phyloP scores from a whole-genome alignment of 345 rosid genomes.

The Hibiscus tridactylites region DNA sequence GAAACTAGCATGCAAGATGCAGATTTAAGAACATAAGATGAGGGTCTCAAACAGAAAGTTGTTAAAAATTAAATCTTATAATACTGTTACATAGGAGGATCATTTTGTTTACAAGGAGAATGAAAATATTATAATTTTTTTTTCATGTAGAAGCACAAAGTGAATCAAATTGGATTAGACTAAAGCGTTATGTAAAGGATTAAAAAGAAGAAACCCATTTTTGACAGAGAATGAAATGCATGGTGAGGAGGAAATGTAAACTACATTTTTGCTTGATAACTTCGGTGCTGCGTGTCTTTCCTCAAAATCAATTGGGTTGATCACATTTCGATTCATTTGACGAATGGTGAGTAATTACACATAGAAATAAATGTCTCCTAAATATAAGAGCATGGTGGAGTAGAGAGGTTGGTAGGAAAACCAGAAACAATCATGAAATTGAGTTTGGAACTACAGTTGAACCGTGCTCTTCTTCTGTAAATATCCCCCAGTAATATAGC shows the following conservation, averaged over 20 bases:
- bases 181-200: not conserved
- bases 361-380: not conserved
- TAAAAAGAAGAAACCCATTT: not conserved
- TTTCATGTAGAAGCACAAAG: not conserved
- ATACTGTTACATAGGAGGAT: not conserved
- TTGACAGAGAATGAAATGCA: not conserved
- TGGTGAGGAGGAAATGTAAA: not conserved
- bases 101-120: not conserved
- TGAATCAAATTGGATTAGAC: not conserved
- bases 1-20: not conserved
- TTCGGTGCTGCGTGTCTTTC: not conserved
- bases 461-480: not conserved
- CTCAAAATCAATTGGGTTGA: not conserved
- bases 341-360: not conserved
- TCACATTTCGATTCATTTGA: not conserved
- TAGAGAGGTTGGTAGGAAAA: not conserved
- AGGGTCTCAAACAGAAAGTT: not conserved
- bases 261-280: not conserved
- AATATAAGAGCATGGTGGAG: not conserved
- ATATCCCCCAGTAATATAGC: not conserved
- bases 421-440: not conserved
- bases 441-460: not conserved
- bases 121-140: not conserved
- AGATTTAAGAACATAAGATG: conserved; percentile 1
- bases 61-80: not conserved